Base-by-base conservation (phyloP, 768 basidiomycete genomes). In the Panaeolus papilionaceus region DNA sequence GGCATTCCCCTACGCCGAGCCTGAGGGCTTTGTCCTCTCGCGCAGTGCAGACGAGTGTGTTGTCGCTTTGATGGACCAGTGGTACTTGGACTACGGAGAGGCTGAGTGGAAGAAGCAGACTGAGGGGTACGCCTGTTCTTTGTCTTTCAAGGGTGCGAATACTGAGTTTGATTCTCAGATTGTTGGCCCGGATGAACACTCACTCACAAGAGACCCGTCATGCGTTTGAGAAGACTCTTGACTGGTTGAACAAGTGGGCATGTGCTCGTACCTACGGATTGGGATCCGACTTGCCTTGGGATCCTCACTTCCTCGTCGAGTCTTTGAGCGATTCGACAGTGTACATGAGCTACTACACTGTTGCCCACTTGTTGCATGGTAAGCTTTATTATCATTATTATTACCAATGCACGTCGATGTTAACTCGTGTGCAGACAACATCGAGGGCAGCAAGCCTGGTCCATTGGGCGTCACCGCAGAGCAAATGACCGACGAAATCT, bases 61-160 rank as follows among this genome's bases (percentile, higher is more conserved):
- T 20, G 95, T 99, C 67, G 96, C 97, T 3, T 81, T 99, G 71
- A 96, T 96, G 89, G 98, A 99, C 77, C 98, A 99, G 79, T 99
- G 97, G 96, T 99, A 99, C 79, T 80, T 99, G 78, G 95, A 99
- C 79, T 99, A 98, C 73, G 98, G 97, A 72, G 95, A 98, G 82
- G 78, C 88, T 0, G 76, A 77, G n/a, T 99, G 98, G 98, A 93
- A 91, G 77, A 87, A 85, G 16, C 86, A 93, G 74, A 89, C 94
- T 5, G 92, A 95, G 77, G 89, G 85, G 95, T 94, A 74, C 64
- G 89, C 84, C 1, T 51, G 44, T 45, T 66, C 23, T 63, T 26
- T 63, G 42, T n/a, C 42, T 63, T 9, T 58, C 38, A 63, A 61
- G 38, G 65, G 42, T 10, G 51, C 62, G 47, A 67, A 58, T 63